phyloP scores from a whole-genome alignment of 2,329 filamentous ascomycete genomes.

The Aspergillus thermomutatus region DNA sequence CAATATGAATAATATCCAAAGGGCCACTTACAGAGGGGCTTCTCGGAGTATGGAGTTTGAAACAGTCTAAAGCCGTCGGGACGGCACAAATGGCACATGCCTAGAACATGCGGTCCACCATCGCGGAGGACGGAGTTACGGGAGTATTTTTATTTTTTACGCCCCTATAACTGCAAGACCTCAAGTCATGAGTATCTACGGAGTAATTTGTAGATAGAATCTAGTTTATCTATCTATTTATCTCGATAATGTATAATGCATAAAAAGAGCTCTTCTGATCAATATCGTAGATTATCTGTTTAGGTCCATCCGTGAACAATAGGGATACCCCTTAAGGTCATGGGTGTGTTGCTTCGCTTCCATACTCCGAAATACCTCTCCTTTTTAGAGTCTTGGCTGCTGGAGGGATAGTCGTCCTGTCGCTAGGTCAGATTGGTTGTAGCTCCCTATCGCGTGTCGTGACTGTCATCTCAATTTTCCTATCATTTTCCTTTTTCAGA shows the following conservation, averaged over 20 bases:
- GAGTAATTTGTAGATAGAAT: background rate
- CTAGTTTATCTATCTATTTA: background rate
- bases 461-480: slow-evolving; percentile 2
- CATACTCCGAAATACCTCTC: slow-evolving; percentile 6
- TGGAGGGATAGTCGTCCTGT: background rate
- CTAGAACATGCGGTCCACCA: slow-evolving; percentile 7
- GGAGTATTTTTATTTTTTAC: background rate
- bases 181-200: background rate
- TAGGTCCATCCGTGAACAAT: background rate
- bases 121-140: background rate
- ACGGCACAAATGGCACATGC: slow-evolving; percentile 15
- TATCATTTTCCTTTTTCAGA: background rate
- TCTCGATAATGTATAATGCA: background rate
- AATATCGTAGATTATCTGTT: background rate
- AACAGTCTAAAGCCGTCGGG: slow-evolving; percentile 22
- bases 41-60: slow-evolving; percentile 27
- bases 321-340: background rate
- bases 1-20: background rate
- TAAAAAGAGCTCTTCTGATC: background rate
- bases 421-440: slow-evolving; percentile 11
- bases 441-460: slow-evolving; percentile 13
- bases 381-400: slow-evolving; percentile 13
- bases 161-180: background rate
- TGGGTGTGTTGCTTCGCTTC: slow-evolving; percentile 1
- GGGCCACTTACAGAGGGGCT: too few species aligned